Base-by-base conservation (phyloP, 2,329 filamentous ascomycete genomes). In the Neospermospora avenae region DNA sequence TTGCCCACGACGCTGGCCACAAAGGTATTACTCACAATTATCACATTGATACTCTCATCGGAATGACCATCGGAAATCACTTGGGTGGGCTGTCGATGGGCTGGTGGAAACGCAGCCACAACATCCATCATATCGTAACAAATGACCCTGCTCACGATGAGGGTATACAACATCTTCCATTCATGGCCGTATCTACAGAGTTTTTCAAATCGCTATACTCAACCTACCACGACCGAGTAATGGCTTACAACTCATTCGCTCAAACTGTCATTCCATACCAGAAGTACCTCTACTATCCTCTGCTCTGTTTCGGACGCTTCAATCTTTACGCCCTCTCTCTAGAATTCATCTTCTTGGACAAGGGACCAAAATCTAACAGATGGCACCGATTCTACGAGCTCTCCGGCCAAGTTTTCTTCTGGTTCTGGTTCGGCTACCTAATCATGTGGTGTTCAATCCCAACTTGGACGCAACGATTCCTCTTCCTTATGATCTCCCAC, bases 91-190 rank as follows among this genome's bases (percentile, higher is more conserved):
- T 88, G 18, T 86, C 83, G 3, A 84, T 88, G 57, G 84, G 85
- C 18, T 88, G 85, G 85, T 88, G 85, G 85, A 88, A 88, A 76
- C 82, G 81, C 67, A 86, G 81, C 55, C 85, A 88, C 75, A 88
- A 88, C 58, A 83, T 88, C 3, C 85, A 88, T 71, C 85, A 88
- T 66, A 78, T 88, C 3, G 75, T 88, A 58, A 87, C 85, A 45
- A 88, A 88, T 75, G 77, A 81, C 66, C 83, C 84, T 1, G 81
- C 83, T n/a, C 67, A 68, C 34, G 82, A 84, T 60, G 82, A 82
- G 6, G 82, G 84, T 67, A 83, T 83, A 58, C 84, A 89, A 65
- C 86, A 90, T 72, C 78, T 89, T 55, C 87, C 87, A 0, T 80
- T 90, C 54, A 88, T 90, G 68, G 86, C 87, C 53, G 83, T 86